Evolutionary conservation across 2,329 filamentous ascomycete genomes (phyloP), one percentile per base, ranked within the genome.

Genomic region (Colletotrichum chlorophyti): DNA sequence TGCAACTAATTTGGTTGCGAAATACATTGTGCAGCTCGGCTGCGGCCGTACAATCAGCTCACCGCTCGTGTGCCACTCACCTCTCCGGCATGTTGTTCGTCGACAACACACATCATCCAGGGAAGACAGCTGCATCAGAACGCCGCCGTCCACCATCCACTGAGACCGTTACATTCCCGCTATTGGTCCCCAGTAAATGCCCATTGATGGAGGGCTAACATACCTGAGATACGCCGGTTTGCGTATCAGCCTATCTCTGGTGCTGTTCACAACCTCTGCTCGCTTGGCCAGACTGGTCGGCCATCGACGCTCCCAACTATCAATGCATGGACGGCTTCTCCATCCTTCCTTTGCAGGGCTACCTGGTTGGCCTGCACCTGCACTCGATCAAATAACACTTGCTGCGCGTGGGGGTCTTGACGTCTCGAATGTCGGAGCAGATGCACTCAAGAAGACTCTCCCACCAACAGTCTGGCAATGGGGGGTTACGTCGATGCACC

Each of bases 391-490:
- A 32, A 19, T 34, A 12, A 5, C 19, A 43, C 37, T 31, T 41
- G 27, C 31, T 21, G n/a, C n/a, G 37, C 55, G 51, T 59, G 55
- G 55, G 55, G 55, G 51, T 32, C 27, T 19, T 7, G 14, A 34
- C 41, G 17, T 24, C 29, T 21, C 24, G 21, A 11, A n/a, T 21
- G 37, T 27, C 48, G 19, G 31, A 51, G 45, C 35, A 9, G 49
- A 45, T 31, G 49, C 29, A 43, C 43, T 21, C 37, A 15, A 17
- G 26, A 32, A 55, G 27, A 35, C 5, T 41, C 29, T 54, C 15
- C 48, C 49, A 26, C 54, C n/a, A n/a, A n/a, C 27, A 53, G 41
- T 35, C 14, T 37, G 49, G 55, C 55, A 48, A 42, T 23, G 50
- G 40, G 19, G 49, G 42, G 50, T 54, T 38, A 38, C 50, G 35